phyloP scores from a whole-genome alignment of 495 filamentous ascomycete genomes.

The Peziza echinospora region DNA sequence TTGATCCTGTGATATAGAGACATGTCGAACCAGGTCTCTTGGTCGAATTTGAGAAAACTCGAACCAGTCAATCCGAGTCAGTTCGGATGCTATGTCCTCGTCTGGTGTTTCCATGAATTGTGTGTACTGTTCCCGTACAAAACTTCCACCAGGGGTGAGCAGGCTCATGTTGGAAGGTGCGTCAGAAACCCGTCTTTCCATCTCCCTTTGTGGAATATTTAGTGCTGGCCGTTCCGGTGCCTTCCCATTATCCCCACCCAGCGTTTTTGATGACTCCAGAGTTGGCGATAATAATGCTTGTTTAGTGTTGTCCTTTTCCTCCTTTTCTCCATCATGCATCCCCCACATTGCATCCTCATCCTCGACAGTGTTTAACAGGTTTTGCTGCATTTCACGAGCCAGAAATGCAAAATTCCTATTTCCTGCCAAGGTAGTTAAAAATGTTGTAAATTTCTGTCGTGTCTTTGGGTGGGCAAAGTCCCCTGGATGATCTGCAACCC shows the following conservation, averaged over 20 bases:
- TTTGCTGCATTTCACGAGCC: conserved; percentile 56
- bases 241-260: conserved; percentile 8
- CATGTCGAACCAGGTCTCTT: conserved; percentile 78
- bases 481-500: conserved; percentile 75
- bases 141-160: conserved; percentile 14
- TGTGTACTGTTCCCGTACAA: conserved; percentile 10
- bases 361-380: conserved; percentile 41
- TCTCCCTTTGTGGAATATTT: conserved; percentile 3
- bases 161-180: conserved; percentile 25
- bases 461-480: conserved; percentile 76
- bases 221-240: conserved; percentile 5
- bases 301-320: neutral
- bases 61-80: conserved; percentile 91
- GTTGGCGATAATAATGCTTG: conserved; percentile 21
- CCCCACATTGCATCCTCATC: conserved; percentile 71
- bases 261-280: neutral
- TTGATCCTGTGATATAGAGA: conserved; percentile 46
- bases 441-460: conserved; percentile 42
- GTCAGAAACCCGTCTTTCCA: conserved; percentile 23
- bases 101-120: conserved; percentile 24
- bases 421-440: conserved; percentile 44
- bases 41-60: conserved; percentile 94
- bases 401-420: conserved; percentile 61
- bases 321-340: conserved; percentile 34
- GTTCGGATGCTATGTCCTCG: conserved; percentile 67